Conservation (phyloP, 371 early-diverging fungal species). For the Saksenaea oblongispora region DNA sequence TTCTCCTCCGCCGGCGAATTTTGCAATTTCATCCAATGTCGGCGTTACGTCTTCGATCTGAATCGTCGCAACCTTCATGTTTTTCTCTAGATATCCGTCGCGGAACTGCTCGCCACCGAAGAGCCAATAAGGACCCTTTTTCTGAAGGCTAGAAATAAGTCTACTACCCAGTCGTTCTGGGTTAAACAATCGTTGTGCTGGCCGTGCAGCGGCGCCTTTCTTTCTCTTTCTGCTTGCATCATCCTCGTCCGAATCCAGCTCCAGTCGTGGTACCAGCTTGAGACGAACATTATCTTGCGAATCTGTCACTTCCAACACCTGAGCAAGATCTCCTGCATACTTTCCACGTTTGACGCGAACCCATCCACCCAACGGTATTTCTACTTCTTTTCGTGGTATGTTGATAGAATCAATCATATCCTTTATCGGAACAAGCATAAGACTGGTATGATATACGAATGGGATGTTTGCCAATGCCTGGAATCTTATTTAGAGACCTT, state of each 20-base stretch:
- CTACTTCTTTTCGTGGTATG: conserved; percentile 68
- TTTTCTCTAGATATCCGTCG: conserved; percentile 91
- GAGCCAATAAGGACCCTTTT: conserved; percentile 68
- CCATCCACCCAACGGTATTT: conserved; percentile 85
- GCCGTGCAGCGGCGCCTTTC: conserved; percentile 46
- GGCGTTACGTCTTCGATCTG: conserved; percentile 83
- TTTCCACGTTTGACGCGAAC: conserved; percentile 95
- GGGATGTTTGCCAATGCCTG: conserved; percentile 71
- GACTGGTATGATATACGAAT: conserved; percentile 71
- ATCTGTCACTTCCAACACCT: conserved; percentile 81
- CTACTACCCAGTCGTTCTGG: conserved; percentile 58
- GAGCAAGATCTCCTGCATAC: conserved; percentile 95
- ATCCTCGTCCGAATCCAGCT: conserved; percentile 40
- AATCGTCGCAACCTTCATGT: conserved; percentile 78
- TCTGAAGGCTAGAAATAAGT: conserved; percentile 46
- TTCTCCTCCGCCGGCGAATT: conserved; percentile 73
- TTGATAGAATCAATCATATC: conserved; percentile 96
- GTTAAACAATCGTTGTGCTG: conserved; percentile 79
- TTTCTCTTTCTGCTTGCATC: conserved; percentile 57
- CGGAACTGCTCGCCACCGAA: conserved; percentile 83
- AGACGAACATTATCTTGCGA: conserved; percentile 80
- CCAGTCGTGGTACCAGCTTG: conserved; percentile 90
- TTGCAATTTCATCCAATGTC: conserved; percentile 92
- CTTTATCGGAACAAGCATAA: conserved; percentile 90
- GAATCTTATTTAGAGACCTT: neutral